Percentiles rank a stretch among this genome's conserved stretches.
Conservation (phyloP, 2,329 filamentous ascomycete species). For the Talaromyces amestolkiae region DNA sequence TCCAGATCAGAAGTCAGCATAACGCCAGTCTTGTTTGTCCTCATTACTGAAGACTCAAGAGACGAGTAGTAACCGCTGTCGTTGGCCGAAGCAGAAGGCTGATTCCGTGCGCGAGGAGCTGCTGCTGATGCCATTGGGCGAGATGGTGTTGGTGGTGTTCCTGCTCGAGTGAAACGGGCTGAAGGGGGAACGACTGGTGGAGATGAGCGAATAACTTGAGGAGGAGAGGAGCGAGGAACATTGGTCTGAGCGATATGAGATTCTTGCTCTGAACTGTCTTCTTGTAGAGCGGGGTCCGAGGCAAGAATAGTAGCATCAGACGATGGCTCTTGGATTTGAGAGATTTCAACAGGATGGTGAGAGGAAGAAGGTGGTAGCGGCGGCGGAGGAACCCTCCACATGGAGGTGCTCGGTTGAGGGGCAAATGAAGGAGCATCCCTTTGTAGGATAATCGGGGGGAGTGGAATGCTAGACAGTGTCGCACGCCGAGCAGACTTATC, state of each 20-base stretch:
- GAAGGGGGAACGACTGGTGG: conserved; percentile 66
- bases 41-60: conserved; percentile 81
- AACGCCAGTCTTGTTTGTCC: conserved; percentile 63
- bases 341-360: conserved; percentile 21
- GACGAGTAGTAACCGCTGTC: conserved; percentile 98
- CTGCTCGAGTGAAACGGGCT: conserved; percentile 57
- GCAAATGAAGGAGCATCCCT: conserved; percentile 30
- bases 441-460: conserved; percentile 33
- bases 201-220: conserved; percentile 76
- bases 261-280: conserved; percentile 53
- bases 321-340: conserved; percentile 56
- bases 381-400: conserved; percentile 36
- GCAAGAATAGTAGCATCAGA: conserved; percentile 76
- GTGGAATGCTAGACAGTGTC: conserved; percentile 45
- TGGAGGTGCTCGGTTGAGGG: conserved; percentile 33
- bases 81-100: conserved; percentile 71
- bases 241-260: conserved; percentile 28
- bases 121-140: conserved; percentile 62
- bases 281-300: conserved; percentile 61
- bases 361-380: conserved; percentile 20
- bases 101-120: conserved; percentile 64
- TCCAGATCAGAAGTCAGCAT: conserved; percentile 72
- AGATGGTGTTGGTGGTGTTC: conserved; percentile 70
- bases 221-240: conserved; percentile 46
- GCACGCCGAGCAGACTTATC: conserved; percentile 64